Percentiles rank a stretch among this genome's conserved stretches.
Evolutionary conservation across 352 stramenopile species (phyloP).

Genomic region (Pythium aphanidermatum): DNA sequence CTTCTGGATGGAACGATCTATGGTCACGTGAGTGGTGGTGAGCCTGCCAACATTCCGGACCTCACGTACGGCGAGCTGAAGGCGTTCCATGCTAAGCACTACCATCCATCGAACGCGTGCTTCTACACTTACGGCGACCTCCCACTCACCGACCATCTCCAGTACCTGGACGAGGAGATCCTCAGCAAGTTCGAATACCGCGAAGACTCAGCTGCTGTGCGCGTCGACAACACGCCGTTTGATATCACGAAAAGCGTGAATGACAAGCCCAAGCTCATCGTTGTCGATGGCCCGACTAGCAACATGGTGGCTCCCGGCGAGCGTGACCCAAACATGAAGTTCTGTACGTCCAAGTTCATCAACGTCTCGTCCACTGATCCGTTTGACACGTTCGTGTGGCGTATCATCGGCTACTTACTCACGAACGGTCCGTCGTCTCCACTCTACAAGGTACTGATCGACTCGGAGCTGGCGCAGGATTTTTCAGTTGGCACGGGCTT

Average conservation of each 20-base stretch:
- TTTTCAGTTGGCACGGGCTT: slow-evolving; percentile 75
- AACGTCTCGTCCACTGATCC: slow-evolving; percentile 58
- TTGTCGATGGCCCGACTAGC: slow-evolving; percentile 49
- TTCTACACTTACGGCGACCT: slow-evolving; percentile 90
- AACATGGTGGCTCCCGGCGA: slow-evolving; percentile 40
- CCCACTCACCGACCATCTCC: slow-evolving; percentile 64
- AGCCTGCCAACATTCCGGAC: slow-evolving; percentile 60
- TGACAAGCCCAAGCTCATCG: slow-evolving; percentile 20
- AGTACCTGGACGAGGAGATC: slow-evolving; percentile 67
- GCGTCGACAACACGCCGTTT: slow-evolving; percentile 41
- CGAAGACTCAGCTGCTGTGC: slow-evolving; percentile 36
- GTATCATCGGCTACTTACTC: slow-evolving; percentile 71
- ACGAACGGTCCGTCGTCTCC: slow-evolving; percentile 73
- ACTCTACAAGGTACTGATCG: slow-evolving; percentile 80
- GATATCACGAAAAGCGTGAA: slow-evolving; percentile 25
- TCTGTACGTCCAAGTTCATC: slow-evolving; percentile 67
- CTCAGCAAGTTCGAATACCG: slow-evolving; percentile 61
- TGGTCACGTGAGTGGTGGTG: slow-evolving; percentile 73
- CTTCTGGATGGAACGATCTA: slow-evolving; percentile 90
- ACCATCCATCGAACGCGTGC: slow-evolving; percentile 86
- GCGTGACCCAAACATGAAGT: slow-evolving; percentile 72
- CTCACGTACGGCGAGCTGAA: slow-evolving; percentile 75
- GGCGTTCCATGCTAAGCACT: slow-evolving; percentile 77
- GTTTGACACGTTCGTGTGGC: slow-evolving; percentile 74
- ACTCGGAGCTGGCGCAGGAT: slow-evolving; percentile 68